Base-by-base conservation (phyloP, 1,139 yeast species). In the Protomyces pachydermus region DNA sequence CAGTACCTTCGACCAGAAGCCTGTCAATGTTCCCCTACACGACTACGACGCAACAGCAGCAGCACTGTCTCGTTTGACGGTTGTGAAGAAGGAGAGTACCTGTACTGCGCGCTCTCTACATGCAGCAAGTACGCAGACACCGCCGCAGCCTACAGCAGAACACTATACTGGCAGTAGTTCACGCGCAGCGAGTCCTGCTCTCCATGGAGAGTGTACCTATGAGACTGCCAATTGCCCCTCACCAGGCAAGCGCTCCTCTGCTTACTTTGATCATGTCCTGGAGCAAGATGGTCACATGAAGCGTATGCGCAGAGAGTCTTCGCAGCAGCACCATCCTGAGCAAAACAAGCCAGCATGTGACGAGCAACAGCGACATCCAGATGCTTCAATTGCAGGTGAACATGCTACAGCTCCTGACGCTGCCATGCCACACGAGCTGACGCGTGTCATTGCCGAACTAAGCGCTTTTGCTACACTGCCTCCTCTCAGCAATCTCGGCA, bases 141-240 rank as follows among this genome's bases (percentile, higher is more conserved):
- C 32, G 3, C 32, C 32, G 8, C 32, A 28, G 8, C 5, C 32
- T 6, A 38, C 42, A 38, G 42, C 42, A 38, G 32, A 28, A 28
- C 32, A 28, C 32, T 28, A 28, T 28, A 6, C 32, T 37, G 16
- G 42, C 14, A 23, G 55, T 8, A 20, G 51, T 14, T 56, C 37
- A 14, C 56, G 56, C 18, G 46, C 52, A 39, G 56, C 53, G 34
- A 52, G 56, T 28, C 56, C 62, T 5, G 39, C 20, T 14, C 53
- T 52, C 20, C n/a, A 28, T 8, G 25, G n/a, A 14, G 56, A 51
- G 23, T 37, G 62, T 32, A 58, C 62, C 16, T 58, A 58, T 20
- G 62, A 58, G 42, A 58, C 56, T 10, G 32, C 62, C 32, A 51
- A 45, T 14, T 58, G 62, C 45, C 62, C 62, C 16, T 58, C 62